Conservation (phyloP, 2,329 filamentous ascomycete species). For the Pestalotiopsis sp. region DNA sequence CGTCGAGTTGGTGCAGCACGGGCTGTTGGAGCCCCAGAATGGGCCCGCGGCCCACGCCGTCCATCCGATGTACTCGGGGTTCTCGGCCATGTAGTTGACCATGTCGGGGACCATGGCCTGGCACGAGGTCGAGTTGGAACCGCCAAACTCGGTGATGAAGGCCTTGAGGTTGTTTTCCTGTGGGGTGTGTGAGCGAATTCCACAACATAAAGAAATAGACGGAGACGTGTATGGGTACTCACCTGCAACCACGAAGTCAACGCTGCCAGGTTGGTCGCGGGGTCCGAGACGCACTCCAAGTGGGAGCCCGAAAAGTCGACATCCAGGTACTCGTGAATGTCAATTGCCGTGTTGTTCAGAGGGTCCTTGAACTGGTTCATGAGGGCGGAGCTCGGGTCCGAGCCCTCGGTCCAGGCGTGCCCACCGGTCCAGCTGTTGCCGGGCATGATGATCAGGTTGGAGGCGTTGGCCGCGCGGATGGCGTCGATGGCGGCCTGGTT, state of each 20-base stretch:
- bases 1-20: conserved; percentile 41
- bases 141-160: conserved; percentile 52
- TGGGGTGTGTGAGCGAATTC: background rate
- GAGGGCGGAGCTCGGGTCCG: conserved; percentile 38
- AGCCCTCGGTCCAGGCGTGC: conserved; percentile 44
- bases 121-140: conserved; percentile 43
- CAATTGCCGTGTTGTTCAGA: conserved; percentile 48
- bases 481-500: conserved; percentile 48
- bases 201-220: background rate
- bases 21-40: conserved; percentile 46
- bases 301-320: conserved; percentile 47
- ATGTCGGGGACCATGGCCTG: conserved; percentile 41
- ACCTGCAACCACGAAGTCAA: conserved; percentile 47
- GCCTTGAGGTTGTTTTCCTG: conserved; percentile 44
- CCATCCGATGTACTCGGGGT: conserved; percentile 51
- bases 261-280: conserved; percentile 38
- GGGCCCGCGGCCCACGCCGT: conserved; percentile 53
- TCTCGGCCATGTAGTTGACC: conserved; percentile 47
- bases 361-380: conserved; percentile 47
- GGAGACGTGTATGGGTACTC: conserved; percentile 1
- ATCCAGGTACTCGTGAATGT: conserved; percentile 55
- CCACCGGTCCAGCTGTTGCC: conserved; percentile 52
- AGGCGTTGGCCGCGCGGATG: conserved; percentile 44
- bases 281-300: conserved; percentile 39
- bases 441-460: conserved; percentile 49